These are phyloP conservation scores for Arthrobotrys conoides DNA, from an alignment of 2,329 filamentous ascomycete genomes.

Conservation along the genomic window DNA sequence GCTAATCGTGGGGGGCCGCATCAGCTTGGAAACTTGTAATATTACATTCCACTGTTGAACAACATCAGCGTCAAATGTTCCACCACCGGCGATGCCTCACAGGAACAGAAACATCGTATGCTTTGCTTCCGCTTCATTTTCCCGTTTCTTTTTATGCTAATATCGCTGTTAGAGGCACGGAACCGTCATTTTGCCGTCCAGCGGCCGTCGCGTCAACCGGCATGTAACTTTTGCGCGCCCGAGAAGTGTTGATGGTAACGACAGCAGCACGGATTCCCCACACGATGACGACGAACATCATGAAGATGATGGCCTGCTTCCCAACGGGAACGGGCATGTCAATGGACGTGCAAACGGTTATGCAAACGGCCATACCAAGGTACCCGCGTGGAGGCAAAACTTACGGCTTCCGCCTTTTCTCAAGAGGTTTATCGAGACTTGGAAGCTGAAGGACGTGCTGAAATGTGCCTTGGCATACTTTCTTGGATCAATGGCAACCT, in stretches of 20 bases:
- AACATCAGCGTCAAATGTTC: conserved; percentile 40
- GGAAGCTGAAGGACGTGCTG: conserved; percentile 70
- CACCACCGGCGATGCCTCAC: conserved; percentile 40
- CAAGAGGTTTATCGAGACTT: conserved; percentile 71
- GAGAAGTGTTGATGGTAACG: conserved; percentile 64
- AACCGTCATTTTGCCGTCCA: conserved; percentile 75
- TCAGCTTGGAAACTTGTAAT: conserved; percentile 19
- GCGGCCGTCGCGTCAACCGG: conserved; percentile 74
- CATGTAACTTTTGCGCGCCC: conserved; percentile 72
- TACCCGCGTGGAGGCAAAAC: conserved; percentile 59
- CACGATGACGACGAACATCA: conserved; percentile 31
- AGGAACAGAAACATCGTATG: conserved; percentile 55
- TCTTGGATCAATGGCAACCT: conserved; percentile 75
- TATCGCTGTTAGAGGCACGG: conserved; percentile 67
- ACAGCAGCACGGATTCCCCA: conserved; percentile 60
- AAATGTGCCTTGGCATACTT: conserved; percentile 79
- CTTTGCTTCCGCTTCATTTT: background rate
- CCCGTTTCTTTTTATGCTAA: conserved; percentile 26
- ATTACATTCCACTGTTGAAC: background rate
- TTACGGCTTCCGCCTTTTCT: conserved; percentile 66
- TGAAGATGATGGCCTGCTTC: conserved; percentile 38
- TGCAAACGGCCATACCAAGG: conserved; percentile 5
- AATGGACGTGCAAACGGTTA: conserved; percentile 10
- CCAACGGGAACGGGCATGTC: conserved; percentile 26
- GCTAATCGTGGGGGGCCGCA: conserved; percentile 26